Evolutionary conservation across 2,329 filamentous ascomycete genomes (phyloP), one percentile per base, ranked within the genome.

Genomic region (Hypomyces rosellus): DNA sequence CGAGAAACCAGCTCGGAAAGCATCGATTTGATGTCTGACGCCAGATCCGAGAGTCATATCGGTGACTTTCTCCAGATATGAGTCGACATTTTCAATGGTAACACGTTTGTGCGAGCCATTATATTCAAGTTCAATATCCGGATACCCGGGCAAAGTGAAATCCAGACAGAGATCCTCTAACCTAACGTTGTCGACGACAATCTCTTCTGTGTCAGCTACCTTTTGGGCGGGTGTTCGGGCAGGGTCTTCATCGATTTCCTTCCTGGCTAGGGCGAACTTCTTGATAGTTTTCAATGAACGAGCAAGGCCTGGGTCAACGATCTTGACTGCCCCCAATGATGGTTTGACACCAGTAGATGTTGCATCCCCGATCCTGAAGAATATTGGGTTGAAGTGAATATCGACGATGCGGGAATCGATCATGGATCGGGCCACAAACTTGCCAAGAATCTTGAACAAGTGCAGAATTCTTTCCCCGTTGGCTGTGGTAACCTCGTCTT

Each of bases 381-480:
- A 96, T 5, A 90, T 95, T 2, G 93, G 88, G 64, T 96, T 99
- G 71, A 99, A 93, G 50, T 92, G 93, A 57, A 99, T 84, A 62
- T 99, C 93, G 59, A 99, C 96, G 65, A 99, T 97, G 48, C 93
- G 83, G 1, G 92, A 96, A 66, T 99, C 93, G 48, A 99, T 85
- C 93, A 99, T 97, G 0, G 93, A 96, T 46, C 93, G 84, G 30
- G 95, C 93, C 44, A 97, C 91, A 66, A 99, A 99, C 64, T 96
- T 97, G 59, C 93, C 93, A 18, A 99, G 84, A 63, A 92, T 86
- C 68, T 86, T 95, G 74, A 96, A 99, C 15, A 96, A 73, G 59
- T 93, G 85, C 34, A 96, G 74, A 38, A 95, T 85, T 59, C 89
- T 88, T 69, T 92, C 88, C n/a, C 90, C 90, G 51, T 88, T 86